Conservation (phyloP, 805 yeast species). For the Teunomyces gatunensis region DNA sequence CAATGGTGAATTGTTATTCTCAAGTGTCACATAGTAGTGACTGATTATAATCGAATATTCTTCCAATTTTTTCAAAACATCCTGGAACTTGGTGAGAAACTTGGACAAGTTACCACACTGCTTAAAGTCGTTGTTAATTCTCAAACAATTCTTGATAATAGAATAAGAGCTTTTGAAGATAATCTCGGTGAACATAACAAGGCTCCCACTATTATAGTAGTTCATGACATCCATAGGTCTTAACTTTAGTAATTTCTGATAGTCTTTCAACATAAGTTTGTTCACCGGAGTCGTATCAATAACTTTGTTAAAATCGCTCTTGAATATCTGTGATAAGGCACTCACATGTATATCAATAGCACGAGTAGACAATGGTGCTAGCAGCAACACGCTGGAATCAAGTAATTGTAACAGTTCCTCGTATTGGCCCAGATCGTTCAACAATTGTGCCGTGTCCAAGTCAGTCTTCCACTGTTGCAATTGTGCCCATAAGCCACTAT, state of each 20-base stretch:
- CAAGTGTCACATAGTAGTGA: conserved; percentile 23
- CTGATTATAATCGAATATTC: conserved; percentile 41
- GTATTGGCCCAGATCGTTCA: conserved; percentile 14
- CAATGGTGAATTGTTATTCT: conserved; percentile 20
- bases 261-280: conserved; percentile 22
- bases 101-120: conserved; percentile 58
- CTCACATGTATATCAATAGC: conserved; percentile 32
- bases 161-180: conserved; percentile 52
- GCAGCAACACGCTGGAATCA: conserved; percentile 19
- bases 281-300: conserved; percentile 6
- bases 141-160: conserved; percentile 64
- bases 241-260: conserved; percentile 24
- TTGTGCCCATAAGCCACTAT: conserved; percentile 3
- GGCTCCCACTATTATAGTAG: conserved; percentile 27
- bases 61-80: conserved; percentile 37
- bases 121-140: conserved; percentile 69
- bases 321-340: conserved; percentile 11
- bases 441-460: conserved; percentile 9
- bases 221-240: conserved; percentile 21
- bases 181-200: conserved; percentile 46
- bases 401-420: conserved; percentile 26
- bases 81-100: conserved; percentile 46
- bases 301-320: conserved; percentile 2
- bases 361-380: conserved; percentile 44
- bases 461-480: background rate